Base-by-base conservation (phyloP, 2,329 filamentous ascomycete genomes). In the Fusarium buxicola region DNA sequence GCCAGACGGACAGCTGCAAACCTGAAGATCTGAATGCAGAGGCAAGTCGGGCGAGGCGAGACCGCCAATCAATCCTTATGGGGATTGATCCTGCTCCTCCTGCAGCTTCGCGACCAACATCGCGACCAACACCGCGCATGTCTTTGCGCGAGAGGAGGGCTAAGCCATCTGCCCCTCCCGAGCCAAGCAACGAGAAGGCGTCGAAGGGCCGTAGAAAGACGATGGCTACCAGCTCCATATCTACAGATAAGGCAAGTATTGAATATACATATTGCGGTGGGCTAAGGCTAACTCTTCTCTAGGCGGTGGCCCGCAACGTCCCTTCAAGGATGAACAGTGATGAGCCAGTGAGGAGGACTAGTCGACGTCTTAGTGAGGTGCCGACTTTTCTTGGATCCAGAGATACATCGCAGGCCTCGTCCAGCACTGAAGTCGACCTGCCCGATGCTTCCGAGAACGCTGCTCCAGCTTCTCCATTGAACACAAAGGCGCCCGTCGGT, bases 21-120 rank as follows among this genome's bases (percentile, higher is more conserved):
- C 84, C 89, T 8, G 91, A 96, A 66, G 93, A 97, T 40, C 82
- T 98, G 7, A 89, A 90, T 57, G 85, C 85, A 1, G 88, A 91
- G 71, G 87, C 87, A 18, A 86, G 85, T 50, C 77, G 88, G 66
- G 78, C 82, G 60, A 79, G 89, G 69, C 81, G 84, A 69, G 92
- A 94, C 64, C 85, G 87, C 7, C 86, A 90, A 70, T 84, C 85
- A 12, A 75, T 80, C 9, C 77, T 83, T 27, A 53, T 72, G 28
- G 73, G 73, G 5, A 62, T 69, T 5, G 65, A 72, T 8, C 64
- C 69, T 12, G 60, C 70, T 7, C 67, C 74, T 8, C 66, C 72
- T 11, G 62, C 74, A 5, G 62, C 73, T 32, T 75, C 78, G 3
- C 74, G 80, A 11, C 81, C 86, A 7, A 84, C 82, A n/a, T 77